Percentiles rank a stretch among this genome's conserved stretches.
Conservation (phyloP, 768 basidiomycete genomes). For the Tricholomella constricta region DNA sequence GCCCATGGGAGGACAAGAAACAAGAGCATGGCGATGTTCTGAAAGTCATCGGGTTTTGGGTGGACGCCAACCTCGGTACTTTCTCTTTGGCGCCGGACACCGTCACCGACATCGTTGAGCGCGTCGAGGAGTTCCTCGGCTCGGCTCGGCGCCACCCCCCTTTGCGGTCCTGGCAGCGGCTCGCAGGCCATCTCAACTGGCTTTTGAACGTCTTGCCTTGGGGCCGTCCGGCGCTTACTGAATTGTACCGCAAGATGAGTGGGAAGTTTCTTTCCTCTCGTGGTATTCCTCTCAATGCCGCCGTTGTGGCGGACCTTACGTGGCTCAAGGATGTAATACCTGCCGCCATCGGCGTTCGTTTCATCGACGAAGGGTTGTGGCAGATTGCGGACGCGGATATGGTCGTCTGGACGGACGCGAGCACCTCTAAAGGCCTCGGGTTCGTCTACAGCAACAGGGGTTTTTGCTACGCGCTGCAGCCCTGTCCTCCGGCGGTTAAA, state of each 20-base stretch:
- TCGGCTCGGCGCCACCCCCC: background rate
- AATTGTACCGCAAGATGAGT: slow-evolving; percentile 16
- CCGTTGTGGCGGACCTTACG: background rate
- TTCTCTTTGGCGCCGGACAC: slow-evolving; percentile 15
- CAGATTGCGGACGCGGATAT: slow-evolving; percentile 17
- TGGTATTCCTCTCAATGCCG: background rate
- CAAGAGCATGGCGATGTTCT: slow-evolving; percentile 24
- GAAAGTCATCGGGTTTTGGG: no score
- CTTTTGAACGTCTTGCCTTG: slow-evolving; percentile 25
- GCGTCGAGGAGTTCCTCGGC: background rate
- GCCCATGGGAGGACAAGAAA: slow-evolving; percentile 29
- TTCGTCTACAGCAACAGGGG: slow-evolving; percentile 16
- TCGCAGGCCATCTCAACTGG: slow-evolving; percentile 39
- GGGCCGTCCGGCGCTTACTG: slow-evolving; percentile 16
- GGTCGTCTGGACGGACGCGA: slow-evolving; percentile 26
- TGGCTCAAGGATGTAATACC: slow-evolving; percentile 7
- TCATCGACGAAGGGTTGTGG: slow-evolving; percentile 17
- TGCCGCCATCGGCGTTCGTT: slow-evolving; percentile 14
- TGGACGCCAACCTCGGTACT: no score
- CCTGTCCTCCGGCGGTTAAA: background rate
- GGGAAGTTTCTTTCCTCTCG: background rate
- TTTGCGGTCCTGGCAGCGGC: slow-evolving; percentile 28
- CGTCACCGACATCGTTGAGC: slow-evolving; percentile 12
- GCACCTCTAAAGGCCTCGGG: slow-evolving; percentile 4
- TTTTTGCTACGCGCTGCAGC: slow-evolving; percentile 16